Conservation (phyloP, 148 eudicot genomes). For the Rhododendron kiyosumense region DNA sequence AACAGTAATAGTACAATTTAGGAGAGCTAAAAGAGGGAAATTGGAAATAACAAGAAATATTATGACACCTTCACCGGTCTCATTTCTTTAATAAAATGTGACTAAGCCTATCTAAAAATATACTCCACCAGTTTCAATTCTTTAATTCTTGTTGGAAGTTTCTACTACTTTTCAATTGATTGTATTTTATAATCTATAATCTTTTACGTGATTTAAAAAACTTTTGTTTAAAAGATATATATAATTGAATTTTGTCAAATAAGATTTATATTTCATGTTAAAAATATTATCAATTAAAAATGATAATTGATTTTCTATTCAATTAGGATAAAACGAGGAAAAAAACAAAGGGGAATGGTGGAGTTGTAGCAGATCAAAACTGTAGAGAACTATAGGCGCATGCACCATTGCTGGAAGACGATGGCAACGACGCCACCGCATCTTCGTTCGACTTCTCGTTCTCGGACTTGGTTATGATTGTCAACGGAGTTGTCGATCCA, state of each 20-base stretch:
- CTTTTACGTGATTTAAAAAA: no score
- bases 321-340: no score
- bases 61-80: neutral
- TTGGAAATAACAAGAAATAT: no score
- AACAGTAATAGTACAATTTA: neutral
- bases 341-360: no score
- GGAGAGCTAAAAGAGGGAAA: neutral
- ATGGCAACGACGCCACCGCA: neutral
- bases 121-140: neutral
- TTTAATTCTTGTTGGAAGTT: neutral
- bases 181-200: no score
- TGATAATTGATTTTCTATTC: no score
- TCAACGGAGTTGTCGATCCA: neutral
- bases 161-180: no score
- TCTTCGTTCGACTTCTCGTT: constrained; percentile 1
- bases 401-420: neutral
- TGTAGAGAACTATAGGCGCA: neutral
- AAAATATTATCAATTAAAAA: no score
- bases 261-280: no score
- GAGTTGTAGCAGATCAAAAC: neutral
- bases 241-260: no score
- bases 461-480: constrained; percentile 19
- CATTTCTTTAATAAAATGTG: no score
- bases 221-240: no score
- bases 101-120: neutral